Evolutionary conservation across 23 red algal genomes (phyloP), one percentile per base, ranked within the genome.

Genomic region (Gracilaria domingensis): DNA sequence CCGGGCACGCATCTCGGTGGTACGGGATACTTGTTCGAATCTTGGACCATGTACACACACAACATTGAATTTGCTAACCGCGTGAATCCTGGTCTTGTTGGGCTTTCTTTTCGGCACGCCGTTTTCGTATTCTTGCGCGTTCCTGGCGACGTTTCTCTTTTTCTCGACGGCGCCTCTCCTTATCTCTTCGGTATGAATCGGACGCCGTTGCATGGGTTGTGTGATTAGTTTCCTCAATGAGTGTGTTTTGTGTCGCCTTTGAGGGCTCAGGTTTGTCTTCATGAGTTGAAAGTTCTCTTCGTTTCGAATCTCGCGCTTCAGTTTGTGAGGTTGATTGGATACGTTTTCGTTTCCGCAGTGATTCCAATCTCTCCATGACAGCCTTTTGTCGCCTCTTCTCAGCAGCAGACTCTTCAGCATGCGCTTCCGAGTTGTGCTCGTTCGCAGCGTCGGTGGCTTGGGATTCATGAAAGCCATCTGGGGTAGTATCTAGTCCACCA

Each of bases 401-500:
- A 8, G 60, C 42, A 2, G 48, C 34, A 23, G 14, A 21, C 24
- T 85, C 64, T 40, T 42, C 82, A 70, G 57, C 38, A 66, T 32
- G 48, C 77, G 77, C 34, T 25, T 39, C 49, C 1, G 48, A 37
- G 24, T n/a, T 81, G 26, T 56, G 77, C 45, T 81, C 56, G 14
- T 50, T 17, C 8, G 36, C 9, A 45, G 53, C 26, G n/a, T 75
- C 69, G 42, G 42, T 11, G 5, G 42, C 42, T 75, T 75, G 69
- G 36, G 69, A 24, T 26, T 75, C 69, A 30, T 45, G 69, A 47
- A 75, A 75, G 39, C 69, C 69, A 36, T 75, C 69, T 20, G 83
- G 83, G 18, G 83, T 86, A 38, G 66, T 75, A 39, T 86, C 83
- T 18, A 75, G 42, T n/a, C 47, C 57, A 21, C 74, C 72, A 25